These are phyloP conservation scores for Trifolium repens DNA, from an alignment of 306 rosid species.

Conservation along the genomic window DNA sequence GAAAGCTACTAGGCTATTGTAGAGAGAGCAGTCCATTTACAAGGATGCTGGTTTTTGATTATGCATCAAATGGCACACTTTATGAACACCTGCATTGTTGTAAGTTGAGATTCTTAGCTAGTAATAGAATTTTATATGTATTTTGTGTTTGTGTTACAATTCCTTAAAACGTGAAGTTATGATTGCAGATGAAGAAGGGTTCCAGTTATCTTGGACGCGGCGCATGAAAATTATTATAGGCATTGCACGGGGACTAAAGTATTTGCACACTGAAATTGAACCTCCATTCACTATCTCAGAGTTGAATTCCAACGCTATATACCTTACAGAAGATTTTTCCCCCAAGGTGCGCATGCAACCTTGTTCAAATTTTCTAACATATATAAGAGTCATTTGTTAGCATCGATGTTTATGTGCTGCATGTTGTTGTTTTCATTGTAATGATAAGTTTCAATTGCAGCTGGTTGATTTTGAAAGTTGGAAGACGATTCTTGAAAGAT, in stretches of 20 bases:
- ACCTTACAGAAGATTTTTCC: slow-evolving; percentile 94
- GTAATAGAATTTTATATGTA: background rate
- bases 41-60: slow-evolving; percentile 94
- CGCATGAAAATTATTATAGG: slow-evolving; percentile 89
- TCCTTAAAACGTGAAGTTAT: slow-evolving; percentile 40
- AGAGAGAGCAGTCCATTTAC: slow-evolving; percentile 85
- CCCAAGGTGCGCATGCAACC: slow-evolving; percentile 68
- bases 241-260: slow-evolving; percentile 87
- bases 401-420: background rate
- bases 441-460: slow-evolving; percentile 50
- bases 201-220: slow-evolving; percentile 89
- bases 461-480: slow-evolving; percentile 97
- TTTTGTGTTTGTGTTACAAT: background rate
- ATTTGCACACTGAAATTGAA: slow-evolving; percentile 84
- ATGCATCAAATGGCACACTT: slow-evolving; percentile 94
- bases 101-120: slow-evolving; percentile 51
- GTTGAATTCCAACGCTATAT: slow-evolving; percentile 83
- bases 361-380: slow-evolving; percentile 8
- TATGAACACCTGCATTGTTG: slow-evolving; percentile 93
- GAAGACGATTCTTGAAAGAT: slow-evolving; percentile 88
- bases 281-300: slow-evolving; percentile 92
- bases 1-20: slow-evolving; percentile 88
- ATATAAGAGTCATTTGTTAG: slow-evolving; percentile 8
- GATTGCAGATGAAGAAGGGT: slow-evolving; percentile 78
- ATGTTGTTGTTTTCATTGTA: slow-evolving; percentile 32